These are phyloP conservation scores for Fusarium torreyae DNA, from an alignment of 2,329 filamentous ascomycete genomes.

Conservation along the genomic window DNA sequence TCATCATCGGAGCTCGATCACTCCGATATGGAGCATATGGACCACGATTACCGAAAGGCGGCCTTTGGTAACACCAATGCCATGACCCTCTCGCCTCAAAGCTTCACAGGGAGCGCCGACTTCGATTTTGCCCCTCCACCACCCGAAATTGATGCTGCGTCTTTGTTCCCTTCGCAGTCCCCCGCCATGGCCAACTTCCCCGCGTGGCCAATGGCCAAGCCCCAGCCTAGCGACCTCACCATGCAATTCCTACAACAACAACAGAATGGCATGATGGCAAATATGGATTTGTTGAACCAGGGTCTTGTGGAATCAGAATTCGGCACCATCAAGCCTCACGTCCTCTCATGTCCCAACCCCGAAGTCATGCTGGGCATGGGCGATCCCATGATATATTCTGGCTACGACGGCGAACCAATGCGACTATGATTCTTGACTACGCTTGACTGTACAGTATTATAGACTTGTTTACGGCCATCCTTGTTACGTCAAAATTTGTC, in stretches of 20 bases:
- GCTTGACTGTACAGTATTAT: slow-evolving; percentile 45
- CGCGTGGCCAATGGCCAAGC: slow-evolving; percentile 52
- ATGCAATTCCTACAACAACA: slow-evolving; percentile 62
- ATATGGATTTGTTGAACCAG: slow-evolving; percentile 64
- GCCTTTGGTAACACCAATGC: slow-evolving; percentile 62
- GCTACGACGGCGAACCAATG: slow-evolving; percentile 64
- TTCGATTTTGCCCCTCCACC: slow-evolving; percentile 57
- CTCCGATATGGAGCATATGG: slow-evolving; percentile 69
- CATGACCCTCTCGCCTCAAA: slow-evolving; percentile 69
- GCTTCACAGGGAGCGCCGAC: slow-evolving; percentile 60
- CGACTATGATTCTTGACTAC: slow-evolving; percentile 54
- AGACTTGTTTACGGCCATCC: slow-evolving; percentile 49
- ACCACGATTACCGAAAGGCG: slow-evolving; percentile 67
- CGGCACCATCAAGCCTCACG: slow-evolving; percentile 69
- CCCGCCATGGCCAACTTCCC: slow-evolving; percentile 54
- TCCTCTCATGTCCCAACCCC: slow-evolving; percentile 66
- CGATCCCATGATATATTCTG: slow-evolving; percentile 72
- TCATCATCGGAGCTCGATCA: slow-evolving; percentile 70
- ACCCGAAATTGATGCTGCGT: slow-evolving; percentile 53
- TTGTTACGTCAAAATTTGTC: slow-evolving; percentile 44
- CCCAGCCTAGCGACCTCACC: slow-evolving; percentile 48
- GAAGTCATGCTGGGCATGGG: slow-evolving; percentile 71
- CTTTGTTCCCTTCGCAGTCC: slow-evolving; percentile 56
- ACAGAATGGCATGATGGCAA: slow-evolving; percentile 59
- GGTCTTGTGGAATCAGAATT: slow-evolving; percentile 67